Conservation (phyloP, 169 alveolate species). For the Theileria parva region DNA sequence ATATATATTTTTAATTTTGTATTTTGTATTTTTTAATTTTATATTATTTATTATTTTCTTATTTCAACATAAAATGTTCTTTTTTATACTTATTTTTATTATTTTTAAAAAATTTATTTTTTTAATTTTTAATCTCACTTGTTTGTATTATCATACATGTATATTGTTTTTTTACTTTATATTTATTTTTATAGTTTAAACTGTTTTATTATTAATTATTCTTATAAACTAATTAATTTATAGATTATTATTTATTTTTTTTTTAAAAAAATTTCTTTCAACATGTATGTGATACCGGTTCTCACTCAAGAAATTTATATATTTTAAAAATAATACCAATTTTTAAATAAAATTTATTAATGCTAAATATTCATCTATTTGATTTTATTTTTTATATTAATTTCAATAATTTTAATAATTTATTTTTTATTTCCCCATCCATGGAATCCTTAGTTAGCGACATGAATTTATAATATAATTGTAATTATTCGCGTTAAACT, state of each 20-base stretch:
- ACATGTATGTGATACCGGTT: too few species aligned
- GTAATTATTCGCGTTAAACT: neutral
- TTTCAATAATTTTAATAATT: too few species aligned
- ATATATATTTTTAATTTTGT: neutral
- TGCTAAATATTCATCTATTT: neutral
- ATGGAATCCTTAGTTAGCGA: neutral
- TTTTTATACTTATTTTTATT: neutral
- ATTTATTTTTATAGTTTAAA: too few species aligned
- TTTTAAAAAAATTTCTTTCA: too few species aligned
- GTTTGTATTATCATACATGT: too few species aligned
- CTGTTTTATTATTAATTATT: too few species aligned
- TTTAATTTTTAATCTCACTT: too few species aligned
- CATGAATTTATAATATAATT: neutral
- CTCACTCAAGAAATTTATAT: too few species aligned
- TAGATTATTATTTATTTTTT: too few species aligned
- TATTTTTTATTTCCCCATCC: neutral
- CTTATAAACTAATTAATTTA: neutral
- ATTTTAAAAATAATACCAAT: neutral
- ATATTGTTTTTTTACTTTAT: too few species aligned
- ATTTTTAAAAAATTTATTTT: neutral
- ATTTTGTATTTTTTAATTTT: neutral
- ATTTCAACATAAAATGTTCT: neutral
- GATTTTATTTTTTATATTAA: too few species aligned
- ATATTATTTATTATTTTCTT: neutral
- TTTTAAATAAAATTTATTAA: too few species aligned